A percentile compares a stretch with the other conserved stretches of the same genome.
Evolutionary conservation across 139 green algal species (phyloP).

Genomic region (Zygnema cylindricum): DNA sequence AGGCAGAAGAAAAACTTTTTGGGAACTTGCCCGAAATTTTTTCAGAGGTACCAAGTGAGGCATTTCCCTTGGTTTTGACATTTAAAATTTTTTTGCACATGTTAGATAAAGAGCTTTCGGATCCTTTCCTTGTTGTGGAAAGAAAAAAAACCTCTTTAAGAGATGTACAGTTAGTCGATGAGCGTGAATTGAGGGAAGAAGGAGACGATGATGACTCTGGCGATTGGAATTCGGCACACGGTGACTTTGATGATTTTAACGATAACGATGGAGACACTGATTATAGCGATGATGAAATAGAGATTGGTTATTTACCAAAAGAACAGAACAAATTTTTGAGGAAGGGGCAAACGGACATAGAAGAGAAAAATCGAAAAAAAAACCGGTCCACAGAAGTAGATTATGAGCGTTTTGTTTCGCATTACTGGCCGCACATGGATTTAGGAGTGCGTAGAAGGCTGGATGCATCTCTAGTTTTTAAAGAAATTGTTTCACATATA

Average conservation of each 20-base stretch:
- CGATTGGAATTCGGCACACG: no score
- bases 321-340: no score
- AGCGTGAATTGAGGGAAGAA: no score
- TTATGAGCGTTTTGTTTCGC: neutral
- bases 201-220: no score
- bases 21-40: slow-evolving; percentile 39
- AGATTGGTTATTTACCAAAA: no score
- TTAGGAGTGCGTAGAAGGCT: neutral
- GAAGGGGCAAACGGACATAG: no score
- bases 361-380: no score
- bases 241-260: no score
- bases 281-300: no score
- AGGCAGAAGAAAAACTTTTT: slow-evolving; percentile 30
- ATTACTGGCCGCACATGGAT: slow-evolving; percentile 51
- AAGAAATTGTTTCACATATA: slow-evolving; percentile 79
- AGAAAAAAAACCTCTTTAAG: no score
- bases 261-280: no score
- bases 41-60: neutral
- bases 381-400: slow-evolving; percentile 59
- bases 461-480: slow-evolving; percentile 63
- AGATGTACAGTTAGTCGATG: no score
- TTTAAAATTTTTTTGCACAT: slow-evolving; percentile 69
- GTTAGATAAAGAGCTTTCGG: slow-evolving; percentile 70
- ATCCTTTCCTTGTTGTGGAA: slow-evolving; percentile 74
- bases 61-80: slow-evolving; percentile 80